These are phyloP conservation scores for Cephalotrichum gorgonifer DNA, from an alignment of 2,329 filamentous ascomycete genomes.

Conservation along the genomic window DNA sequence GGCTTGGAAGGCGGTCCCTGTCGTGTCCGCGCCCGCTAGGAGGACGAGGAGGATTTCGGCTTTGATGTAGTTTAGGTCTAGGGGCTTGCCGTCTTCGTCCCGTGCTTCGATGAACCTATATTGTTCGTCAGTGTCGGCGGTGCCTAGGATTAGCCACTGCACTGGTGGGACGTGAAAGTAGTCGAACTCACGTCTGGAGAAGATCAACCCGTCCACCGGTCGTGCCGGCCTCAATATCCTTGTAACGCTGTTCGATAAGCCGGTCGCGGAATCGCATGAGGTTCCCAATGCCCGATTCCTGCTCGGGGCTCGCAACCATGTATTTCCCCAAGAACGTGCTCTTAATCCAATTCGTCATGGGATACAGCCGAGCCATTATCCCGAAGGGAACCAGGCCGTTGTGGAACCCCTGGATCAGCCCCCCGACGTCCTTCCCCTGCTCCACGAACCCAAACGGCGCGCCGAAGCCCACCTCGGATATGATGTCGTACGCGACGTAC, in stretches of 20 bases:
- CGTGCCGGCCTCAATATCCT: conserved; percentile 34
- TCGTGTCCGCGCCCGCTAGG: conserved; percentile 27
- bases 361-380: conserved; percentile 38
- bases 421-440: conserved; percentile 37
- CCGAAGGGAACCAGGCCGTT: conserved; percentile 40
- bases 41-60: conserved; percentile 32
- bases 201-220: conserved; percentile 31
- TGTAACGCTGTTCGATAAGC: conserved; percentile 35
- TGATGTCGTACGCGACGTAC: conserved; percentile 47
- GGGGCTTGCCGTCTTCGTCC: conserved; percentile 31
- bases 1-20: conserved; percentile 25
- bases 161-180: too few relatives aligned
- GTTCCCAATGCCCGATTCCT: conserved; percentile 42
- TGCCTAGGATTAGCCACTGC: neutral
- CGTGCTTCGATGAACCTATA: conserved; percentile 32
- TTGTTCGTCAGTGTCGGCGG: neutral
- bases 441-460: conserved; percentile 45
- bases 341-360: conserved; percentile 45
- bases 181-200: conserved; percentile 32
- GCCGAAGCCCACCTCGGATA: conserved; percentile 45
- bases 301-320: conserved; percentile 37
- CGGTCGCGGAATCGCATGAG: conserved; percentile 48
- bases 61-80: conserved; percentile 39
- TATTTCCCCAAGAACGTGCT: conserved; percentile 39
- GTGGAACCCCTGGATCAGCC: conserved; percentile 43